Evolutionary conservation across 169 alveolate species (phyloP).

Genomic region (Plasmodium adleri): DNA sequence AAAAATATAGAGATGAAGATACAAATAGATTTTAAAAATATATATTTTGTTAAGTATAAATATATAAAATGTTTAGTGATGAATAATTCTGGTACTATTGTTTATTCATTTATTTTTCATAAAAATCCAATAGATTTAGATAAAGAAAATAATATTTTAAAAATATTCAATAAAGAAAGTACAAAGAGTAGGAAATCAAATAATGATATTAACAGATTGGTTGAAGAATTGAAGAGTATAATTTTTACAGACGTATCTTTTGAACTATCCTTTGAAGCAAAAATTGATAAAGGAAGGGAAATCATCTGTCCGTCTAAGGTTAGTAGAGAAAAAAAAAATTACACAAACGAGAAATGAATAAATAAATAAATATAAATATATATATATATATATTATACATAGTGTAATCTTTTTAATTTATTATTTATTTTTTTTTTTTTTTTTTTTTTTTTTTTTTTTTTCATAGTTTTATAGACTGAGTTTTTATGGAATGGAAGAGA

Average conservation of each 20-base stretch:
- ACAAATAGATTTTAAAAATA: slow-evolving; percentile 43
- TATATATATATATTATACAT: not conserved
- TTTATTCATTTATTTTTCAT: slow-evolving; percentile 32
- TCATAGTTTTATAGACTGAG: slow-evolving; percentile 62
- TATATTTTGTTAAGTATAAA: slow-evolving; percentile 51
- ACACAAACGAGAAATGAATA: too few species aligned
- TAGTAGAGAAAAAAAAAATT: not conserved
- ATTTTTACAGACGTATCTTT: slow-evolving; percentile 20
- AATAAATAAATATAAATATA: not conserved
- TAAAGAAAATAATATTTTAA: slow-evolving; percentile 35
- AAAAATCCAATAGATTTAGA: slow-evolving; percentile 29
- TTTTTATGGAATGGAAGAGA: slow-evolving; percentile 48
- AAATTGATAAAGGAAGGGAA: slow-evolving; percentile 14
- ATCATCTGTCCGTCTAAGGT: slow-evolving; percentile 28
- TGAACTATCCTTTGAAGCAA: slow-evolving; percentile 22
- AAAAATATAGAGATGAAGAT: slow-evolving; percentile 41
- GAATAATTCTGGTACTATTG: slow-evolving; percentile 39
- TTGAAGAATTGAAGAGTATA: slow-evolving; percentile 30
- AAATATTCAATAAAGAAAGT: slow-evolving; percentile 39
- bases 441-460: not conserved
- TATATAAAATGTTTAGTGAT: slow-evolving; percentile 65
- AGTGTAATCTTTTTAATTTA: not conserved
- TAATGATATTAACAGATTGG: slow-evolving; percentile 13
- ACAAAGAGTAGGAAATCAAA: not conserved
- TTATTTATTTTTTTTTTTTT: not conserved